Base-by-base conservation (phyloP, 805 yeast genomes). In the Starmerella lactis-condensi region DNA sequence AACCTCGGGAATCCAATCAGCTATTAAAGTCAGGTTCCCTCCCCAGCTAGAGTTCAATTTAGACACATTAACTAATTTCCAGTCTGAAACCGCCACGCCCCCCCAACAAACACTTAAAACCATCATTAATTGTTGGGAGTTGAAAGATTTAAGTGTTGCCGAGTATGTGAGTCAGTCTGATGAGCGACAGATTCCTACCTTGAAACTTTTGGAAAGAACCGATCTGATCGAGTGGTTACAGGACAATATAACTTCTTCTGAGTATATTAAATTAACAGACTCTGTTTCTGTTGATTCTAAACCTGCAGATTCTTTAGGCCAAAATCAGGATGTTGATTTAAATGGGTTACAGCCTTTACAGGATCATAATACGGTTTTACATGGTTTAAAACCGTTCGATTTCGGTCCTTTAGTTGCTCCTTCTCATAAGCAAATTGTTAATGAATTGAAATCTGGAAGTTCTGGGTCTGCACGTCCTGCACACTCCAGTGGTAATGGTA, bases 161-260 rank as follows among this genome's bases (percentile, higher is more conserved):
- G 92, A 79, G 33, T 83, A 85, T 50, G 65, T 81, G 37, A 64
- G 71, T 8, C 72, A 67, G 23, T 78, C 93, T 40, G 74, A 69
- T 44, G 64, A 62, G 30, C 57, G 64, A 24, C 63, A 67, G 3
- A 62, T 85, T 21, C 61, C 69, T 2, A 78, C 78, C 39, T 66
- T 85, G 48, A 71, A 78, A 35, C 83, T 85, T 48, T 54, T 78
- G 49, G 92, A 81, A 45, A 72, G 91, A 54, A 72, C 81, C 6
- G 93, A 85, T 48, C 62, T 85, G 38, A 62, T 75, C 33, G 66
- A 78, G 19, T 83, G 89, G 82, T 62, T 85, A 31, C 65, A 64
- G 37, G 93, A 93, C 3, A 61, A 68, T 14, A 59, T 71, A 3
- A 69, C 63, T 23, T 60, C 64, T 16, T 70, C 78, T 39, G 65